Conservation (phyloP, 305 asterid genomes). For the Fraxinus paxiana region DNA sequence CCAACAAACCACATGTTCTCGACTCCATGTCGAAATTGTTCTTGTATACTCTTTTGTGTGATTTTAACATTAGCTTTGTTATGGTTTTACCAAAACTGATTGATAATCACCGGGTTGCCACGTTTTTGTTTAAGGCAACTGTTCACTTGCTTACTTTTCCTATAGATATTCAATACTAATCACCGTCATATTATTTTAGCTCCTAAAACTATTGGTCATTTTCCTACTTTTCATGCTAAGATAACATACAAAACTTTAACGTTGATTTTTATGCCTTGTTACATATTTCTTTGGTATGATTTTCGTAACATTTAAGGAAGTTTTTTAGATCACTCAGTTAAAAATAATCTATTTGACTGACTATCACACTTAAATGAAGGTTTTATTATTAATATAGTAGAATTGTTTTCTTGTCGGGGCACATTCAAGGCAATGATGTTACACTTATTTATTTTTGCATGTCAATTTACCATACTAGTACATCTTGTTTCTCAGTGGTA, state of each 20-base stretch:
- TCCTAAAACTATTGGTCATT: background rate
- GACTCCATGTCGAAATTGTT: background rate
- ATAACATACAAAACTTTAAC: background rate
- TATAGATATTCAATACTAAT: background rate
- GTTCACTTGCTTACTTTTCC: background rate
- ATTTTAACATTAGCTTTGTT: background rate
- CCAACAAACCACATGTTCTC: background rate
- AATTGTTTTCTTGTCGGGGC: background rate
- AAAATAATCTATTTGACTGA: background rate
- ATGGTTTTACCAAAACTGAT: background rate
- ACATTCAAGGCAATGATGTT: background rate
- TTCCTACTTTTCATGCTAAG: background rate
- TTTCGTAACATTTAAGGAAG: background rate
- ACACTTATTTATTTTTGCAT: background rate
- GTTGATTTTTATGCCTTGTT: background rate
- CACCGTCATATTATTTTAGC: background rate
- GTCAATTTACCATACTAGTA: background rate
- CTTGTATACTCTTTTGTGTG: background rate
- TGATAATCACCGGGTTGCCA: background rate
- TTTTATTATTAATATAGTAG: background rate
- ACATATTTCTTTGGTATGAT: background rate
- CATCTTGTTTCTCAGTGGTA: background rate
- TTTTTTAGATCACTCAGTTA: background rate
- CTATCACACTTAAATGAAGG: background rate
- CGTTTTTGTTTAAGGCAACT: background rate